Percentiles rank a stretch among this genome's conserved stretches.
These are phyloP conservation scores for Cyanodermella asteris DNA, from an alignment of 2,329 filamentous ascomycete genomes.

Conservation along the genomic window DNA sequence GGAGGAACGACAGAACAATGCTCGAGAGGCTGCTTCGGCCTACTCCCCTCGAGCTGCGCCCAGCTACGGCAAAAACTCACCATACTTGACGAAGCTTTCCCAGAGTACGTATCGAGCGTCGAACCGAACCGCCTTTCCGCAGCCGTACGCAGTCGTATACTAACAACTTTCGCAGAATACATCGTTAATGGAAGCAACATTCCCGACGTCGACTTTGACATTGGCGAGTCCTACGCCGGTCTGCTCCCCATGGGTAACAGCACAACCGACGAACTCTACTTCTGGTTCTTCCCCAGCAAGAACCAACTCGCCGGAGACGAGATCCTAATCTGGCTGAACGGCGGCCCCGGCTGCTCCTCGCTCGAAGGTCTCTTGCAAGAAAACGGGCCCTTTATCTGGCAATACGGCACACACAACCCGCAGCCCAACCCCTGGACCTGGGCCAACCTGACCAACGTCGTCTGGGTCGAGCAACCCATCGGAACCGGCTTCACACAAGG, in stretches of 20 bases:
- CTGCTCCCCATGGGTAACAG: constrained; percentile 30
- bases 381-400: constrained; percentile 53
- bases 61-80: too few species aligned
- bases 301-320: constrained; percentile 26
- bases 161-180: constrained; percentile 33
- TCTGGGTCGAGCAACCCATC: constrained; percentile 48
- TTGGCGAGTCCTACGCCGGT: constrained; percentile 29
- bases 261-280: constrained; percentile 26
- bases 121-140: too few species aligned
- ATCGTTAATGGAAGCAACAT: constrained; percentile 41
- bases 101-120: too few species aligned
- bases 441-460: constrained; percentile 53
- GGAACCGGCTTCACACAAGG: constrained; percentile 49
- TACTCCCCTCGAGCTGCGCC: too few species aligned
- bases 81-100: too few species aligned
- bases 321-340: constrained; percentile 33
- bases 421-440: constrained; percentile 49
- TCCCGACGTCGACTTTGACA: constrained; percentile 47
- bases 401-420: constrained; percentile 44
- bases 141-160: constrained; percentile 3
- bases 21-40: too few species aligned
- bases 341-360: constrained; percentile 33
- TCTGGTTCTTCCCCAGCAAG: constrained; percentile 33
- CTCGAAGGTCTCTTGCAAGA: constrained; percentile 52
- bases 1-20: too few species aligned